These are phyloP conservation scores for Trichophyton verrucosum DNA, from an alignment of 2,329 filamentous ascomycete species.

Conservation along the genomic window DNA sequence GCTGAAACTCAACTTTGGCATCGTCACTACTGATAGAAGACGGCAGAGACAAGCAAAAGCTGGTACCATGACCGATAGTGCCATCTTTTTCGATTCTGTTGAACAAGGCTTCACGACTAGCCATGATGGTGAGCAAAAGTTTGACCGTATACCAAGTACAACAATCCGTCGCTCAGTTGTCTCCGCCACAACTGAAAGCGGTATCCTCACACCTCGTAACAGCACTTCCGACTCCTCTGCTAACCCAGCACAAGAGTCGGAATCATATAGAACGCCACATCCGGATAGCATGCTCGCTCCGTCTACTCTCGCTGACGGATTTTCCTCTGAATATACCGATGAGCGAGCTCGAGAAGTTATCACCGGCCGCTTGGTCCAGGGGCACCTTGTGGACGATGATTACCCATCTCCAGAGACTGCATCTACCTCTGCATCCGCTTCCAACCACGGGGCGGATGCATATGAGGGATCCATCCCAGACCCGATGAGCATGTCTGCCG, in stretches of 20 bases:
- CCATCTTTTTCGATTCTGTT: conserved; percentile 57
- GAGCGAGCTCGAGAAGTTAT: conserved; percentile 79
- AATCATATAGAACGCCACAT: neutral
- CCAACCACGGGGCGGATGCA: conserved; percentile 38
- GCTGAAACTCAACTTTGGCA: conserved; percentile 92
- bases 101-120: conserved; percentile 29
- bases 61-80: conserved; percentile 60
- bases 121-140: conserved; percentile 11
- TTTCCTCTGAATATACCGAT: conserved; percentile 53
- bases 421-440: conserved; percentile 48
- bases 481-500: conserved; percentile 68
- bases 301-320: conserved; percentile 2
- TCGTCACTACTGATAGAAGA: conserved; percentile 56
- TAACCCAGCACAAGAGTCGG: conserved; percentile 2
- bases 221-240: neutral
- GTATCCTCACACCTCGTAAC: neutral
- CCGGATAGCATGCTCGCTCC: neutral
- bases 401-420: conserved; percentile 61
- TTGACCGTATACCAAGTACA: neutral
- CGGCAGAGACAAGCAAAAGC: conserved; percentile 31
- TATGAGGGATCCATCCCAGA: conserved; percentile 51
- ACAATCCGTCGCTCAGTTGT: neutral
- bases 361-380: conserved; percentile 78
- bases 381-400: conserved; percentile 90
- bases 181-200: neutral